These are phyloP conservation scores for Colletotrichum sp. DNA, from an alignment of 2,329 filamentous ascomycete genomes.

Conservation along the genomic window DNA sequence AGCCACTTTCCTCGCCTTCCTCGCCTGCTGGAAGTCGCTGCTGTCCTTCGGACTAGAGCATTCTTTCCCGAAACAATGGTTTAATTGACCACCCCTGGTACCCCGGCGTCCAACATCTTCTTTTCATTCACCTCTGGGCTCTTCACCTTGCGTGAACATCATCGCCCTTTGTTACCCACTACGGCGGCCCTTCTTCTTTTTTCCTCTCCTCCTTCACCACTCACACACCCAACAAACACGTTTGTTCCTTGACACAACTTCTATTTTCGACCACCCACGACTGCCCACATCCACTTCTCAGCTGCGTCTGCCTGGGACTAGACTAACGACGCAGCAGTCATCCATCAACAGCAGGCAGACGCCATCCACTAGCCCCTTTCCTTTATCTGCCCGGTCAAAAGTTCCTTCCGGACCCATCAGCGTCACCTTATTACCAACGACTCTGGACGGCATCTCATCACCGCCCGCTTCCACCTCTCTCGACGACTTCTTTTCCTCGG, in stretches of 20 bases:
- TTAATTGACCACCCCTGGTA: background rate
- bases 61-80: background rate
- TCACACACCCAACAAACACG: background rate
- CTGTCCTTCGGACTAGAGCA: background rate
- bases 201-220: background rate
- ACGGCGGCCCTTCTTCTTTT: background rate
- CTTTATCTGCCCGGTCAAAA: background rate
- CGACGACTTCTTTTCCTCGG: background rate
- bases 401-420: background rate
- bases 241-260: background rate
- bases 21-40: background rate
- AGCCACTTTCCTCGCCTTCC: background rate
- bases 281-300: background rate
- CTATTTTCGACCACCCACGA: background rate
- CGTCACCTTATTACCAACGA: background rate
- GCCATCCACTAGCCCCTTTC: background rate
- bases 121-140: background rate
- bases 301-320: background rate
- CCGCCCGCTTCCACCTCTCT: background rate
- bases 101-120: background rate
- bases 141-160: background rate
- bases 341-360: background rate
- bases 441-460: background rate
- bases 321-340: background rate
- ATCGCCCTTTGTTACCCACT: background rate